Conservation (phyloP, 371 early-diverging fungal genomes). For the Conidiobolus incongruus region DNA sequence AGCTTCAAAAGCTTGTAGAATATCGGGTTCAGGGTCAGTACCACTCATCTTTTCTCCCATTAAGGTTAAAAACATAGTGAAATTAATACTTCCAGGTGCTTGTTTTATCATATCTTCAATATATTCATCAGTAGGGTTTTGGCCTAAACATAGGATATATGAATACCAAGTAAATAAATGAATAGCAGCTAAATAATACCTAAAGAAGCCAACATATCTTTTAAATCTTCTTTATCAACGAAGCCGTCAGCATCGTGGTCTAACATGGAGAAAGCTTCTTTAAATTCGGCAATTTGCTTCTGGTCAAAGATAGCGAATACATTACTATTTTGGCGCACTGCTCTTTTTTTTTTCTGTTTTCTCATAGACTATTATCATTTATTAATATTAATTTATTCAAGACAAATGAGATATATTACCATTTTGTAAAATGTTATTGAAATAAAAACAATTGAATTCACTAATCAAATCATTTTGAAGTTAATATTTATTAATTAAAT, state of each 20-base stretch:
- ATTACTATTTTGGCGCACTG: constrained; percentile 90
- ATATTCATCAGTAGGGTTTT: constrained; percentile 58
- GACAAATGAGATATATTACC: not conserved
- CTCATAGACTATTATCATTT: constrained; percentile 11
- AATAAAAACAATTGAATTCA: no score
- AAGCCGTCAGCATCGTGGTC: constrained; percentile 78
- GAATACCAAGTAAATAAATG: not conserved
- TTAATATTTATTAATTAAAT: no score
- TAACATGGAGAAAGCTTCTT: constrained; percentile 85
- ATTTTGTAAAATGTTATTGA: not conserved
- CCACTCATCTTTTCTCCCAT: constrained; percentile 85
- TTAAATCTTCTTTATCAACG: constrained; percentile 69
- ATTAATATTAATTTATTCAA: no score
- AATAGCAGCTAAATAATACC: constrained; percentile 14
- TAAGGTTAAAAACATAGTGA: constrained; percentile 81
- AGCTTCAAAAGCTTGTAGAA: constrained; percentile 64
- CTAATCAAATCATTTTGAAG: no score
- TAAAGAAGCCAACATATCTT: constrained; percentile 57
- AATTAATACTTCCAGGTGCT: constrained; percentile 69
- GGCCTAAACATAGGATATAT: constrained; percentile 18
- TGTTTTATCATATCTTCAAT: constrained; percentile 82
- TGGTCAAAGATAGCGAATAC: constrained; percentile 98
- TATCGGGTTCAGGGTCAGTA: constrained; percentile 63
- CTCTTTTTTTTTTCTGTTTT: constrained; percentile 45
- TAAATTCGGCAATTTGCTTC: constrained; percentile 84